Percentiles rank a stretch among this genome's conserved stretches.
Evolutionary conservation across 495 filamentous ascomycete genomes (phyloP).

Genomic region (Beverwykella pulmonaria): DNA sequence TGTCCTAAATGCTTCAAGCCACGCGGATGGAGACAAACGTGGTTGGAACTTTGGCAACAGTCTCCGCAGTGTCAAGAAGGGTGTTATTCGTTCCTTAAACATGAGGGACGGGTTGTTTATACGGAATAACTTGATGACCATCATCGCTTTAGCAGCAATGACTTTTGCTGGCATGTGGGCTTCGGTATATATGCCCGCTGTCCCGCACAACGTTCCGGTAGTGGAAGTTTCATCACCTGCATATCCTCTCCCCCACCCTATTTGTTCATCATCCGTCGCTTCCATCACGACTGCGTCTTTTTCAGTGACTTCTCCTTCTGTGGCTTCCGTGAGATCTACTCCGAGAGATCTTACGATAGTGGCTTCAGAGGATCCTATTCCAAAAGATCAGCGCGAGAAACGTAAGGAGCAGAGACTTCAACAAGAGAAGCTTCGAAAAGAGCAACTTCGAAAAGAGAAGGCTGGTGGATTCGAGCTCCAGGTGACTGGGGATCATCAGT

Average conservation of each 20-base stretch:
- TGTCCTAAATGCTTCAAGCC: background rate
- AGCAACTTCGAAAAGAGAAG: conserved; percentile 37
- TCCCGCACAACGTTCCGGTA: background rate
- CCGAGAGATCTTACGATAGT: conserved; percentile 13
- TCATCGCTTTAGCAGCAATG: background rate
- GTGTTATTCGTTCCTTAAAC: background rate
- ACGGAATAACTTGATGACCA: background rate
- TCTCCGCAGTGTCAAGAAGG: background rate
- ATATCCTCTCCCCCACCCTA: background rate
- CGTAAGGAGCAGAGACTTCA: background rate
- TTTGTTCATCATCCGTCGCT: background rate
- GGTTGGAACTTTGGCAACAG: background rate
- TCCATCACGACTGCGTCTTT: background rate
- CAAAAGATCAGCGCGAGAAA: background rate
- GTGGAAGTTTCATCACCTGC: background rate
- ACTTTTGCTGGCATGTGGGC: background rate
- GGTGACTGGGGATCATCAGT: conserved; percentile 62
- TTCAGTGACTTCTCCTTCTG: background rate
- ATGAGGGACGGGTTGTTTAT: background rate
- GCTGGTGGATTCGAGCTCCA: conserved; percentile 61
- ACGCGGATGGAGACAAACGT: background rate
- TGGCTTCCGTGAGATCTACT: background rate
- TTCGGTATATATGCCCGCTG: background rate
- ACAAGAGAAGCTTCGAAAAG: background rate
- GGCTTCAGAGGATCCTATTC: background rate